These are phyloP conservation scores for Microdochium trichocladiopsis DNA, from an alignment of 2,329 filamentous ascomycete species.

Conservation along the genomic window DNA sequence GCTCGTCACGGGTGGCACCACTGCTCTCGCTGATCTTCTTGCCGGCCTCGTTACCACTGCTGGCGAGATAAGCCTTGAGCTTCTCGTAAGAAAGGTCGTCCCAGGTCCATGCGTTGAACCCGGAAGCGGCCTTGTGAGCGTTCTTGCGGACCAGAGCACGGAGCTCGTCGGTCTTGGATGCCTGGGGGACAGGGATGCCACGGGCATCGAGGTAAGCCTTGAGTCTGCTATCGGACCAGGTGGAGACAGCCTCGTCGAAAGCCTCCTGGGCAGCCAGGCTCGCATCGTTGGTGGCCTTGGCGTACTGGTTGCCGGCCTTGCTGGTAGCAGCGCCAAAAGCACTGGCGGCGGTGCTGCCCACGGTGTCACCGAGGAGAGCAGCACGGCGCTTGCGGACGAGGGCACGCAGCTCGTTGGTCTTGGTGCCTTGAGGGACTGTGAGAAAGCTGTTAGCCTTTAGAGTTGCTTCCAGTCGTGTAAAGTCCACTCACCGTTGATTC, in stretches of 20 bases:
- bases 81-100: constrained; percentile 70
- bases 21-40: constrained; percentile 56
- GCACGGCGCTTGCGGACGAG: constrained; percentile 84
- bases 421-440: constrained; percentile 82
- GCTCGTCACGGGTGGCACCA: constrained; percentile 64
- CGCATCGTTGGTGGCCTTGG: constrained; percentile 66
- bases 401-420: constrained; percentile 81
- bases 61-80: constrained; percentile 51
- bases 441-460: constrained; percentile 15
- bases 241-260: constrained; percentile 54
- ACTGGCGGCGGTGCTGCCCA: constrained; percentile 48
- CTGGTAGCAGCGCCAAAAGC: constrained; percentile 67
- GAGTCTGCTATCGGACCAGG: constrained; percentile 70
- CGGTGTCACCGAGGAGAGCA: constrained; percentile 60
- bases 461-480: neutral
- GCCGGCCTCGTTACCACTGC: constrained; percentile 45
- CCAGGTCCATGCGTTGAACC: constrained; percentile 70
- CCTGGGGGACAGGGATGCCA: constrained; percentile 67
- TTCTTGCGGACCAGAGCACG: constrained; percentile 68
- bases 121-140: constrained; percentile 60
- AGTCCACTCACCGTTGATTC: constrained; percentile 43
- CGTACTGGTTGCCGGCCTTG: constrained; percentile 68
- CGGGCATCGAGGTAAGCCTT: constrained; percentile 75
- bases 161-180: constrained; percentile 64
- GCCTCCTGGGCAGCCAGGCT: constrained; percentile 55